Base-by-base conservation (phyloP, 371 early-diverging fungal genomes). In the Rhizopus stolonifer region DNA sequence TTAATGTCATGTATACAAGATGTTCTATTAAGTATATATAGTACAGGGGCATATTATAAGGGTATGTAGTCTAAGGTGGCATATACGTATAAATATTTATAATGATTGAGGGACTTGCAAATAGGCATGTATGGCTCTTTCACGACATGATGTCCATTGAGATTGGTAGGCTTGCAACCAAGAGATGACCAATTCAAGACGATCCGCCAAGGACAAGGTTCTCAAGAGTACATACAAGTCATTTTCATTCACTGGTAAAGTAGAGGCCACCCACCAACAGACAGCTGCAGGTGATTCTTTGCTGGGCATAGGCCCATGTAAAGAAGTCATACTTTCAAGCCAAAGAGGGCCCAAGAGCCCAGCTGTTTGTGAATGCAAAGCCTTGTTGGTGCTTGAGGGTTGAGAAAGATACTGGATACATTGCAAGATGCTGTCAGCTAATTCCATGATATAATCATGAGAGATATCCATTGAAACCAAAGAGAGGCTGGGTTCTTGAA, bases 261-360 rank as follows among this genome's bases (percentile, higher is more conserved):
- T 47, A 1, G 46, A 31, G 39, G 65, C 65, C 6, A 53, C 60
- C 65, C 65, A 65, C 60, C 60, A 65, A 23, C 60, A 59, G 4
- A 65, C 60, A 23, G 60, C 60, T 19, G 36, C 36, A 22, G 60
- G 56, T 17, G 59, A 43, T 2, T 46, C 14, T 23, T 52, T 51
- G 1, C 54, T 53, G 9, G 65, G 65, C 39, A 60, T 45, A 17
- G 60, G 54, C 0, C 65, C 65, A 46, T 60, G 55, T 4, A 60
- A 25, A 4, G 56, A 39, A 6, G 49, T 31, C 42, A 56, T 52
- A 13, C 52, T 60, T 36, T 59, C 60, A 7, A 52, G 40, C 65
- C 65, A 65, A 36, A 60, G 53, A 34, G 65, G 60, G 0, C 65
- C 65, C 13, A 65, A 50, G 14, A 65, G 43, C 19, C 65, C 60